Evolutionary conservation across 129 eudicot genomes (phyloP).

Genomic region (Centrapalus pauciflorus): DNA sequence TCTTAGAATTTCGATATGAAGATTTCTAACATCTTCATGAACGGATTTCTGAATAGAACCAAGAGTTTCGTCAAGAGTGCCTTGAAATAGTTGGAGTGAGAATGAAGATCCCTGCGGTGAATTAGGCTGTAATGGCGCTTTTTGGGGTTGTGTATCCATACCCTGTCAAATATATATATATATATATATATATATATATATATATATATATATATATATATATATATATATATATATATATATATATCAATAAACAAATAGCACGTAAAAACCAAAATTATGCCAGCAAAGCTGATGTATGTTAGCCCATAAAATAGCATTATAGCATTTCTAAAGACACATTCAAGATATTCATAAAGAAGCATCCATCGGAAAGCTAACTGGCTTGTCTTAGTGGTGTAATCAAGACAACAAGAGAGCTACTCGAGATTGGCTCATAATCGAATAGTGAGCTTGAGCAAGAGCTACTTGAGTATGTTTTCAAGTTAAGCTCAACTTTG

Average conservation of each 20-base stretch:
- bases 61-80: constrained; percentile 89
- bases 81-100: constrained; percentile 90
- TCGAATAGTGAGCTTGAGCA: no score
- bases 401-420: no score
- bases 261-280: not conserved
- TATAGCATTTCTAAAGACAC: not conserved
- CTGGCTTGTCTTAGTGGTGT: no score
- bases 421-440: no score
- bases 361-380: no score
- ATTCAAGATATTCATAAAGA: not conserved
- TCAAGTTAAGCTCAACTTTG: no score
- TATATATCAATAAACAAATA: not conserved
- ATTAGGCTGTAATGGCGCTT: constrained; percentile 45
- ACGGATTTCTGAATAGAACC: constrained; percentile 85
- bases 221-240: no score
- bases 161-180: constrained; percentile 37
- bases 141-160: constrained; percentile 41
- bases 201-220: not conserved
- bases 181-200: not conserved
- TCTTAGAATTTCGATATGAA: constrained; percentile 84
- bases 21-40: constrained; percentile 96
- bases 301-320: constrained; percentile 1
- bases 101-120: constrained; percentile 79
- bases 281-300: not conserved
- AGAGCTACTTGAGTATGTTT: no score